A percentile compares a stretch with the other conserved stretches of the same genome.
phyloP scores from a whole-genome alignment of 805 yeast species.

The Osmozyma mogii region DNA sequence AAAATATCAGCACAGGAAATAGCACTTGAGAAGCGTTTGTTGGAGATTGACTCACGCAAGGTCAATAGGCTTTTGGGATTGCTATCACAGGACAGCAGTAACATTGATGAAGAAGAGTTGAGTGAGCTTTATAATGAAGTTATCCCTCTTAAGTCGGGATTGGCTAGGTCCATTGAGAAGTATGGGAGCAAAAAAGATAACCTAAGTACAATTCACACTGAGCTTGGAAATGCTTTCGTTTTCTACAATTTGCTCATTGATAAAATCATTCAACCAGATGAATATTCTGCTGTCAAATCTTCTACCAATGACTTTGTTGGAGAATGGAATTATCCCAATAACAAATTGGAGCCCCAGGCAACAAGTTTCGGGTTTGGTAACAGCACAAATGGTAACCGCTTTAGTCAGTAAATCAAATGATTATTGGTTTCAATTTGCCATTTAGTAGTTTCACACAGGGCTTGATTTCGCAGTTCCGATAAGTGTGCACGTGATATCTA shows the following conservation, averaged over 20 bases:
- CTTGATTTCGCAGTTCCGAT: too few species aligned
- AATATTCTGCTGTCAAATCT: too few species aligned
- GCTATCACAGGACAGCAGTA: conserved; percentile 29
- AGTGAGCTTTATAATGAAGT: conserved; percentile 67
- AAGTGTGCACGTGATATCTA: too few species aligned
- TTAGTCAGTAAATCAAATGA: too few species aligned
- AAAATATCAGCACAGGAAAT: conserved; percentile 48
- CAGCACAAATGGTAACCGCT: too few species aligned
- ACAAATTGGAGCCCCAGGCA: too few species aligned
- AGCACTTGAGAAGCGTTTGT: conserved; percentile 44
- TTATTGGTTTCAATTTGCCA: too few species aligned
- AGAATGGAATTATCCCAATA: too few species aligned
- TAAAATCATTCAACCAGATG: too few species aligned
- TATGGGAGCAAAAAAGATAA: conserved; percentile 75
- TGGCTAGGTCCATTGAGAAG: conserved; percentile 70
- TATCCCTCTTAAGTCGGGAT: conserved; percentile 62
- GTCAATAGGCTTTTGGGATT: conserved; percentile 65
- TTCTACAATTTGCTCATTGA: conserved; percentile 66
- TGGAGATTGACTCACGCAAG: conserved; percentile 43
- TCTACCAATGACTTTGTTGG: too few species aligned
- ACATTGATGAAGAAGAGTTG: conserved; percentile 52
- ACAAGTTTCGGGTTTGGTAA: too few species aligned
- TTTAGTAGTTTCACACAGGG: too few species aligned
- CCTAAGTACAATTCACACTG: conserved; percentile 59
- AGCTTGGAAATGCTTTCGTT: conserved; percentile 60